Evolutionary conservation across 148 eudicot species (phyloP), one percentile per base, ranked within the genome.

Genomic region (Arbutus unedo): DNA sequence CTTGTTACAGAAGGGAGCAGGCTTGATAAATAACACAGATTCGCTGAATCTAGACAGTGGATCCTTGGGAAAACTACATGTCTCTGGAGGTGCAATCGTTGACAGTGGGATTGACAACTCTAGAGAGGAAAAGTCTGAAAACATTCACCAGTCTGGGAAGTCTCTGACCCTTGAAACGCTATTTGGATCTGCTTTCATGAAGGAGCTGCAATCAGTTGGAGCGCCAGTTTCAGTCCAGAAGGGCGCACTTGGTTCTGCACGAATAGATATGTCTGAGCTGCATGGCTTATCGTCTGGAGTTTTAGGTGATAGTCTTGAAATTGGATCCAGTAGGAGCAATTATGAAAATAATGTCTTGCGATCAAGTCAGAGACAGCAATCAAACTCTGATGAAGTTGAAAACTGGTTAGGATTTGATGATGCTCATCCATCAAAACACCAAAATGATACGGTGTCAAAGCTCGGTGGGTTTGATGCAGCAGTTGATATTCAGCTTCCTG

Each of bases 131-230:
- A 86, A 84, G 75, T 77, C 85, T 76, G 88, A 81, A 74, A 84
- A 79, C 44, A 53, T 67, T 45, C 84, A 83, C 45, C 82, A 72
- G 66, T 71, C 88, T 1, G 92, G 91, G 76, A 89, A 85, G 80
- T 57, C 86, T 43, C 86, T 90, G 81, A 93, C 99, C 23, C 93
- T 94, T 64, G 97, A 97, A 83, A 68, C 98, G 19, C 90, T 97
- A 15, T 94, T 94, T 86, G 98, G 99, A 53, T 81, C 91, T 80
- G 96, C 97, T 89, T 94, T 94, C 83, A 97, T 94, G 98, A 90
- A 88, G 75, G 97, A 97, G 86, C 89, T 97, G 86, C 91, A 97
- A 54, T 94, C 96, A 14, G 91, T 64, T 77, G 90, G 87, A 77
- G 92, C 92, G 81, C 96, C 96, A 43, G 96, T 91, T 66, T 93